Base-by-base conservation (phyloP, 139 green algal species). In the Mychonastes homosphaera region DNA sequence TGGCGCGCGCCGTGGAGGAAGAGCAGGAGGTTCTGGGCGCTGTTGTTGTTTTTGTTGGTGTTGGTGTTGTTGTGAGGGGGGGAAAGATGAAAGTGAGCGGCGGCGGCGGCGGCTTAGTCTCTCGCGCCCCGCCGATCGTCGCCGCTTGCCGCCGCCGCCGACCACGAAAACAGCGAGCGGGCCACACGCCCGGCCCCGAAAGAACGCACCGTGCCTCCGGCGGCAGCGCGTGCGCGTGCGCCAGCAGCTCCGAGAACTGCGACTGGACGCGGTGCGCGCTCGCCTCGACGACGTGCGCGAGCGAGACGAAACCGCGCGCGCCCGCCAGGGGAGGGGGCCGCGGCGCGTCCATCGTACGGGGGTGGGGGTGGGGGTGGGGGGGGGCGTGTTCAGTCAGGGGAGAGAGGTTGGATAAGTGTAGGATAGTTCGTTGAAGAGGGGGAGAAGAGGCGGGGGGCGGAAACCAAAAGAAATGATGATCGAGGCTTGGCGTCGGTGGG, bases 1-100 rank as follows among this genome's bases (percentile, higher is more conserved):
- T 67, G 61, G 3, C 61, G 45, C 7, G 61, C 30, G 34, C 29
- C 38, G 46, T 67, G 61, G 19, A 67, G 13, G 39, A 62, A 67
- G 27, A 39, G 15, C 29, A 67, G 33, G 7, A 67, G 40, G 13
- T 28, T n/a, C 27, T 54, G 29, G 3, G 61, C 8, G 36, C 53
- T 49, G 35, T 15, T 47, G 36, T n/a, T n/a, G n/a, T n/a, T n/a
- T n/a, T n/a, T n/a, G 13, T 28, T n/a, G n/a, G 45, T 21, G 3
- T 50, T 13, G 36, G 35, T 49, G 35, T 15, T 47, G 36, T 4
- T 6, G 29, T 26, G 29, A 38, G 16, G 12, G 51, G 15, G 5
- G 15, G 24, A 2, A 13, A 26, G 27, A 6, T 18, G 29, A 58
- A 9, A 6, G 3, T 38, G 30, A 2, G 21, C 8, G 41, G 29